Conservation (phyloP, 208 protist genomes). For the Leishmania aethiopica region DNA sequence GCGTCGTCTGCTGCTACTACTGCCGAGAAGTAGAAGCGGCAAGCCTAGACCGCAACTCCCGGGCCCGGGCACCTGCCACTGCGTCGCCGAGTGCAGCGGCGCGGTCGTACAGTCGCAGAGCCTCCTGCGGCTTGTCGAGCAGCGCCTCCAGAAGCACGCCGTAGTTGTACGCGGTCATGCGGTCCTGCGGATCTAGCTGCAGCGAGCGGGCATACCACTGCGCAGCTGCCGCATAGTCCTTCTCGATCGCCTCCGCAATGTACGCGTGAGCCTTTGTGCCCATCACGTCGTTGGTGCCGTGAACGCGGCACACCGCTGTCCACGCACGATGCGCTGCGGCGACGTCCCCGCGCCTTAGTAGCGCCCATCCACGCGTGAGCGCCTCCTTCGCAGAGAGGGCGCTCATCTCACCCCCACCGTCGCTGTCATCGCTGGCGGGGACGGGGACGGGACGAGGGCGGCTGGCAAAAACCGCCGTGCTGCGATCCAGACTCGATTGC, state of each 20-base stretch:
- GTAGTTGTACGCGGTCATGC: slow-evolving; percentile 86
- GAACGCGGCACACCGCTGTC: slow-evolving; percentile 36
- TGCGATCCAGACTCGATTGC: background rate
- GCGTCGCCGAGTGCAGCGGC: slow-evolving; percentile 58
- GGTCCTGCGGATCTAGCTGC: slow-evolving; percentile 65
- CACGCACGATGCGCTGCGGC: slow-evolving; percentile 55
- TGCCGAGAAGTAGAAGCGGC: background rate
- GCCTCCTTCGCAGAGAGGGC: slow-evolving; percentile 29
- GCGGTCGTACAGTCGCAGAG: slow-evolving; percentile 54
- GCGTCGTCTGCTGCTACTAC: background rate
- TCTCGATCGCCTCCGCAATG: slow-evolving; percentile 70
- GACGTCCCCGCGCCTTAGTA: slow-evolving; percentile 57
- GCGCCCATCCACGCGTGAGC: slow-evolving; percentile 62
- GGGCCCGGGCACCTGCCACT: slow-evolving; percentile 51
- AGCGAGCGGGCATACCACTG: slow-evolving; percentile 63
- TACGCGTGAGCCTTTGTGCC: slow-evolving; percentile 72
- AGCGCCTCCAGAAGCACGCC: slow-evolving; percentile 77
- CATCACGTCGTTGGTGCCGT: slow-evolving; percentile 41
- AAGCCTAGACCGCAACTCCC: slow-evolving; percentile 41
- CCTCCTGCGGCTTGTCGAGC: slow-evolving; percentile 47
- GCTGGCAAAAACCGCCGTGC: background rate
- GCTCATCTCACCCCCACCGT: slow-evolving; percentile 7
- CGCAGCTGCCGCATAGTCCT: slow-evolving; percentile 61
- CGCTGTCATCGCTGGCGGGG: background rate
- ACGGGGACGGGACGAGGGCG: background rate